Evolutionary conservation across 2,329 filamentous ascomycete genomes (phyloP).

Genomic region (Aureobasidium sp.): DNA sequence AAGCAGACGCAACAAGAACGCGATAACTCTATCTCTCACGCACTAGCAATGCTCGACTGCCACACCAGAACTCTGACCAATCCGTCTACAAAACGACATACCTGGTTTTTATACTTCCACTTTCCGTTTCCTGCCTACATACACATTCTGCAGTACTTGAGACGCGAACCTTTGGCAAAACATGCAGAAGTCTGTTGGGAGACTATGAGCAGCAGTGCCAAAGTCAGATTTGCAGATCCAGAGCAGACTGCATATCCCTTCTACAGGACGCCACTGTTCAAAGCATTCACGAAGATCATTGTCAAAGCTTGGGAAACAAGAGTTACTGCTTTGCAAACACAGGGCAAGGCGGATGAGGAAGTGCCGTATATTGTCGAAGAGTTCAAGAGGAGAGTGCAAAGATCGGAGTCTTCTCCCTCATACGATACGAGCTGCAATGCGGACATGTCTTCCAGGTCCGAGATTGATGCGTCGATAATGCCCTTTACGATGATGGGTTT

Average conservation of each 20-base stretch:
- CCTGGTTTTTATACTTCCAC: slow-evolving; percentile 35
- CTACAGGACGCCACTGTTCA: slow-evolving; percentile 14
- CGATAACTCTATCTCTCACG: slow-evolving; percentile 23
- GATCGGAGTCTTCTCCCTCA: background rate
- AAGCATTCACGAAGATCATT: slow-evolving; percentile 46
- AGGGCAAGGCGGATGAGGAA: background rate
- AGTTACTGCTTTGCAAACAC: background rate
- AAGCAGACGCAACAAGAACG: slow-evolving; percentile 19
- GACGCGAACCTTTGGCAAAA: slow-evolving; percentile 26
- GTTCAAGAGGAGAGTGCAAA: background rate
- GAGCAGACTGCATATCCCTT: slow-evolving; percentile 19
- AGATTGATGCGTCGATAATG: background rate
- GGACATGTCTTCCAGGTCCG: background rate
- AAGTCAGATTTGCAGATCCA: slow-evolving; percentile 24
- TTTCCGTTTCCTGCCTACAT: slow-evolving; percentile 45
- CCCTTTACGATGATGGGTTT: background rate
- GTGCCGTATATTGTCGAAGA: background rate
- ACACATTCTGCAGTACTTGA: slow-evolving; percentile 36
- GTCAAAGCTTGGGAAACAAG: slow-evolving; percentile 54
- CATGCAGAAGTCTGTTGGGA: slow-evolving; percentile 35
- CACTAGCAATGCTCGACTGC: slow-evolving; percentile 35
- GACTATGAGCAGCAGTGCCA: slow-evolving; percentile 38
- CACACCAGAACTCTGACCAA: slow-evolving; percentile 39
- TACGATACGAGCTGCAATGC: background rate
- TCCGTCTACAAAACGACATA: slow-evolving; percentile 32